Percentiles rank a stretch among this genome's conserved stretches.
phyloP scores from a whole-genome alignment of 2,329 filamentous ascomycete species.

The Neocucurbitaria cava region DNA sequence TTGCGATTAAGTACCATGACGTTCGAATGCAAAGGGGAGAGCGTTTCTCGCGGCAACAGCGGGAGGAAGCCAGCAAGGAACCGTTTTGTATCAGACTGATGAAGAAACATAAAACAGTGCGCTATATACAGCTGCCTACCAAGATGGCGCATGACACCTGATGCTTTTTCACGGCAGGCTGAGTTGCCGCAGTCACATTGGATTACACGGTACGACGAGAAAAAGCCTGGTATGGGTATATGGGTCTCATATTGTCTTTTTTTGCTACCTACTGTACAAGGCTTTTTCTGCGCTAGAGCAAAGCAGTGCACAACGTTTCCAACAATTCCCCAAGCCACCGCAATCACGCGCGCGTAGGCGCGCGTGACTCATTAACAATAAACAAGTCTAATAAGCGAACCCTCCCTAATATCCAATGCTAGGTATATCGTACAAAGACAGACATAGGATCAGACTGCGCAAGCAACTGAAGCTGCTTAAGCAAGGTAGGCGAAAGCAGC shows the following conservation, averaged over 20 bases:
- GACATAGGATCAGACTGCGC: slow-evolving; percentile 5
- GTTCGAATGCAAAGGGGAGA: not conserved
- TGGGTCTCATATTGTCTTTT: slow-evolving; percentile 18
- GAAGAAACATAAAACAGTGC: not conserved
- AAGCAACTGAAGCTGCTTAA: slow-evolving; percentile 33
- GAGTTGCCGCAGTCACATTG: not conserved
- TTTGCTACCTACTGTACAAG: slow-evolving; percentile 32
- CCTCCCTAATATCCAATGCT: slow-evolving; percentile 25
- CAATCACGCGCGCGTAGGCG: slow-evolving; percentile 5
- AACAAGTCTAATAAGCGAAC: slow-evolving; percentile 9
- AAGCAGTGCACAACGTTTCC: slow-evolving; percentile 31
- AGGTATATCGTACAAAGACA: slow-evolving; percentile 21
- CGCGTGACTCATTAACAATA: slow-evolving; percentile 23
- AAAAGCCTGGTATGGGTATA: slow-evolving; percentile 3
- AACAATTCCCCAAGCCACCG: not conserved
- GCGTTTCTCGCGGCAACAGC: not conserved
- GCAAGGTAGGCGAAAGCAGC: slow-evolving; percentile 52
- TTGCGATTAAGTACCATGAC: slow-evolving; percentile 6
- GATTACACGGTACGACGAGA: not conserved
- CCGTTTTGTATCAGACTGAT: not conserved
- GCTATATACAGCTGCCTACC: not conserved
- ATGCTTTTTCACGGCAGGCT: not conserved
- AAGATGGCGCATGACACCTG: not conserved
- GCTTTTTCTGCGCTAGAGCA: slow-evolving; percentile 31
- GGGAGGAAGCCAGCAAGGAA: not conserved